Conservation (phyloP, 257 asterid species). For the Nemophila menziesii region DNA sequence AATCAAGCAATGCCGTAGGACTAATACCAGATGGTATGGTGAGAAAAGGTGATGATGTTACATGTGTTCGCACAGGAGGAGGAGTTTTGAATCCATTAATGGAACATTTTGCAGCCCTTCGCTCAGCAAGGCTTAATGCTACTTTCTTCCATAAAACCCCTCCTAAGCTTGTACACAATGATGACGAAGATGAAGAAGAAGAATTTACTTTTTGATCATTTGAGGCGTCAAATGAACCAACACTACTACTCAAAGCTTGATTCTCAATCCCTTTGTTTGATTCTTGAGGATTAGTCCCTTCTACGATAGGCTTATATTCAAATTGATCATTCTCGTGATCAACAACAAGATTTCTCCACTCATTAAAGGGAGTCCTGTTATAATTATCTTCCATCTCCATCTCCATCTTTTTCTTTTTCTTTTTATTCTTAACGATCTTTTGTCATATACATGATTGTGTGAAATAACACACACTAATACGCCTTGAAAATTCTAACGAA, state of each 20-base stretch:
- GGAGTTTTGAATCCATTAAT: slow-evolving; percentile 28
- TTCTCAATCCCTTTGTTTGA: too few species aligned
- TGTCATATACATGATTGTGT: too few species aligned
- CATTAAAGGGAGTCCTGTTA: slow-evolving; percentile 6
- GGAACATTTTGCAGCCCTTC: slow-evolving; percentile 51
- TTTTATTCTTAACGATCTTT: not conserved
- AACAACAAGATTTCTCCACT: slow-evolving; percentile 11
- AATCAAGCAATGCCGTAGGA: slow-evolving; percentile 60
- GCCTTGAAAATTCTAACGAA: not conserved
- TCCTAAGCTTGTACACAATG: too few species aligned
- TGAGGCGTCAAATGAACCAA: not conserved
- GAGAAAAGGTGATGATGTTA: slow-evolving; percentile 27
- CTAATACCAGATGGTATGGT: slow-evolving; percentile 59
- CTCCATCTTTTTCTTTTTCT: not conserved
- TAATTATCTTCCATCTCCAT: slow-evolving; percentile 10
- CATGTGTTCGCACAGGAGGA: slow-evolving; percentile 6
- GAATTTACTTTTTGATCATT: not conserved
- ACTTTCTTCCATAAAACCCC: slow-evolving; percentile 10
- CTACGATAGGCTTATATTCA: slow-evolving; percentile 5
- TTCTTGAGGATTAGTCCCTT: slow-evolving; percentile 1
- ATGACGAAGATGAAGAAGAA: slow-evolving; percentile 7
- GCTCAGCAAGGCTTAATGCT: slow-evolving; percentile 44
- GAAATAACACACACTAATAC: not conserved
- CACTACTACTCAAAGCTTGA: not conserved
- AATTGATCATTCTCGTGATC: not conserved